phyloP scores from a whole-genome alignment of 2,329 filamentous ascomycete genomes.

The Fusarium secorum region DNA sequence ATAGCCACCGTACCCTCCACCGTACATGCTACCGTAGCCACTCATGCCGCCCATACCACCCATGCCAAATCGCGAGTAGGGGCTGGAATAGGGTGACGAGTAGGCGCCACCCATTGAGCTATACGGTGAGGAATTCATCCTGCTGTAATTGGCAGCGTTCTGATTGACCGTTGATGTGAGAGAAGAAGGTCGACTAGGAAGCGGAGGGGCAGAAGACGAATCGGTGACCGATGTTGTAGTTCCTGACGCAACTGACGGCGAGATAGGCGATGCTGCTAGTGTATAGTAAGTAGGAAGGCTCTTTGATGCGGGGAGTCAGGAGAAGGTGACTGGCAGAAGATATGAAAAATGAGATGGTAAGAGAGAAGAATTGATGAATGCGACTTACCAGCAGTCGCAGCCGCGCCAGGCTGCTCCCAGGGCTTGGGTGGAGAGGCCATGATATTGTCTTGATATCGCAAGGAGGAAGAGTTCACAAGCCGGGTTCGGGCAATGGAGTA shows the following conservation, averaged over 20 bases:
- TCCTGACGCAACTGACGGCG: constrained; percentile 53
- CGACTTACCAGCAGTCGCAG: constrained; percentile 59
- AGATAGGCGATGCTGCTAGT: constrained; percentile 50
- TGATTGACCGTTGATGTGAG: constrained; percentile 84
- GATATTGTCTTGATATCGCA: constrained; percentile 18
- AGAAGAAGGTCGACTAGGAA: constrained; percentile 83
- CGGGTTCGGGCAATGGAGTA: constrained; percentile 10
- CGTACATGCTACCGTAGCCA: constrained; percentile 36
- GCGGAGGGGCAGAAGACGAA: constrained; percentile 64
- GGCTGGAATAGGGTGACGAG: constrained; percentile 51
- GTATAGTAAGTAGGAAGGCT: constrained; percentile 39
- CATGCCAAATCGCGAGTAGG: constrained; percentile 54
- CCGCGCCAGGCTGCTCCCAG: constrained; percentile 84
- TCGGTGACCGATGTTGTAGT: constrained; percentile 49
- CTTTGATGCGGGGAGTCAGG: constrained; percentile 17
- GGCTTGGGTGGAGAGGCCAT: constrained; percentile 93
- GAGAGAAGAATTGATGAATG: constrained; percentile 12
- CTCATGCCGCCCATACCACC: constrained; percentile 16
- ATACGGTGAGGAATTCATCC: constrained; percentile 62
- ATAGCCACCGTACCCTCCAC: constrained; percentile 49
- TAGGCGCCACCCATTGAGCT: constrained; percentile 55
- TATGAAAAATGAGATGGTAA: not conserved
- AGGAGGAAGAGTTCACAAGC: constrained; percentile 6
- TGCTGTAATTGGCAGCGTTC: constrained; percentile 84
- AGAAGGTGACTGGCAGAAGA: not conserved